These are phyloP conservation scores for Syncephalastrum racemosum DNA, from an alignment of 371 early-diverging fungal species.

Conservation along the genomic window DNA sequence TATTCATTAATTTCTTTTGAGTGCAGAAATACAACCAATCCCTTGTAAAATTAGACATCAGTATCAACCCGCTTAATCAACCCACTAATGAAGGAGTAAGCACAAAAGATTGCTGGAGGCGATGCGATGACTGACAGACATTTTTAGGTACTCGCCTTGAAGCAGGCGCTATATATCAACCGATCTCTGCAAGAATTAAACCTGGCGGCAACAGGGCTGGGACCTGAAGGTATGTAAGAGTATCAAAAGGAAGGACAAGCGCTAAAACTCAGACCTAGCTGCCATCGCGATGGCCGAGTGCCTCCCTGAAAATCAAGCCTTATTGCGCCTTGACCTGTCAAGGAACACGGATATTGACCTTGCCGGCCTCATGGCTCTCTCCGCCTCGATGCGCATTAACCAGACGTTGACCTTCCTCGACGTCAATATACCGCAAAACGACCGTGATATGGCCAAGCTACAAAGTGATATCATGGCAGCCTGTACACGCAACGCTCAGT, in stretches of 20 bases:
- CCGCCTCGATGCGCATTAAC: constrained; percentile 74
- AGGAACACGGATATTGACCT: constrained; percentile 70
- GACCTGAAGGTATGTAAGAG: constrained; percentile 51
- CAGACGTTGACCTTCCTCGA: constrained; percentile 69
- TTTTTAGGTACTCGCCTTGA: constrained; percentile 51
- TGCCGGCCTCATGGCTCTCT: constrained; percentile 79
- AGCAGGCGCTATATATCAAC: constrained; percentile 66
- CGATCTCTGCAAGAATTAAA: constrained; percentile 57
- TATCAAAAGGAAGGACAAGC: not conserved
- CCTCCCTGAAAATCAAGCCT: constrained; percentile 68
- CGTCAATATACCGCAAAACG: constrained; percentile 68
- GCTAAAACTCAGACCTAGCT: constrained; percentile 24
- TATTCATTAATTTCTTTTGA: constrained; percentile 2
- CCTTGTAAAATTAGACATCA: constrained; percentile 43
- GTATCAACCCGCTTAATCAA: constrained; percentile 37
- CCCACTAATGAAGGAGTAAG: constrained; percentile 51
- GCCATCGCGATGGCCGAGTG: constrained; percentile 80
- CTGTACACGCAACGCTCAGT: constrained; percentile 69
- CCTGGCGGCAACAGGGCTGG: constrained; percentile 64
- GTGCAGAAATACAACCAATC: constrained; percentile 50
- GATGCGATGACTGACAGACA: not conserved
- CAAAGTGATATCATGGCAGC: constrained; percentile 67
- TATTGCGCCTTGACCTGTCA: constrained; percentile 72
- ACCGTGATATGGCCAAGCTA: constrained; percentile 64
- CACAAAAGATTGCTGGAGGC: not conserved